Evolutionary conservation across 768 basidiomycete species (phyloP).

Genomic region (Pilatotrama ljubarskyi): DNA sequence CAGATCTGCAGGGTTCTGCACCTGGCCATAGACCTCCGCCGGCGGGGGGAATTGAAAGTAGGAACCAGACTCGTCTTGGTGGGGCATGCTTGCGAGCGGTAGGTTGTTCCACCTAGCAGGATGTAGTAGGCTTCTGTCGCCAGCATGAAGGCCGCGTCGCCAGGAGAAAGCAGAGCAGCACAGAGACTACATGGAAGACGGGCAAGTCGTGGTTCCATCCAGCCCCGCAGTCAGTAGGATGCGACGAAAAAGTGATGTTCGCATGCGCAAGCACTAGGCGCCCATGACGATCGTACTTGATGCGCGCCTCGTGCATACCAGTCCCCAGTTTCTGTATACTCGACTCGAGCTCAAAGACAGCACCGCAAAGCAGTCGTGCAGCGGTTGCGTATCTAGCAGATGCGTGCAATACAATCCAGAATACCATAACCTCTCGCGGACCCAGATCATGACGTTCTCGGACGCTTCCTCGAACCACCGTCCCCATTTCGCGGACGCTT

Average conservation of each 20-base stretch:
- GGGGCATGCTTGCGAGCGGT: conserved; percentile 1
- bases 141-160: conserved; percentile 13
- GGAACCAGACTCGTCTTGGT: conserved; percentile 8
- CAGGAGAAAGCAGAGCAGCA: background rate
- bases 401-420: too few relatives aligned
- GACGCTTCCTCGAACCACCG: conserved; percentile 11
- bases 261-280: background rate
- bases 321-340: too few relatives aligned
- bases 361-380: background rate
- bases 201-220: conserved; percentile 5
- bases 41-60: conserved; percentile 9
- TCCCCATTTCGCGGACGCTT: conserved; percentile 17
- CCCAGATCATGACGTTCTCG: background rate
- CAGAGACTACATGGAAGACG: conserved; percentile 19
- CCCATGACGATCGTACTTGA: background rate
- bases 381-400: too few relatives aligned
- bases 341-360: too few relatives aligned
- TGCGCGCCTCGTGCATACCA: too few relatives aligned
- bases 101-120: background rate
- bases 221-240: background rate
- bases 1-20: conserved; percentile 8
- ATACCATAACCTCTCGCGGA: background rate
- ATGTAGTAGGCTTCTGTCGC: background rate
- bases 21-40: conserved; percentile 17
- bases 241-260: background rate